Percentiles rank a stretch among this genome's conserved stretches.
phyloP scores from a whole-genome alignment of 257 asterid genomes.

The Gynochthodes officinalis region DNA sequence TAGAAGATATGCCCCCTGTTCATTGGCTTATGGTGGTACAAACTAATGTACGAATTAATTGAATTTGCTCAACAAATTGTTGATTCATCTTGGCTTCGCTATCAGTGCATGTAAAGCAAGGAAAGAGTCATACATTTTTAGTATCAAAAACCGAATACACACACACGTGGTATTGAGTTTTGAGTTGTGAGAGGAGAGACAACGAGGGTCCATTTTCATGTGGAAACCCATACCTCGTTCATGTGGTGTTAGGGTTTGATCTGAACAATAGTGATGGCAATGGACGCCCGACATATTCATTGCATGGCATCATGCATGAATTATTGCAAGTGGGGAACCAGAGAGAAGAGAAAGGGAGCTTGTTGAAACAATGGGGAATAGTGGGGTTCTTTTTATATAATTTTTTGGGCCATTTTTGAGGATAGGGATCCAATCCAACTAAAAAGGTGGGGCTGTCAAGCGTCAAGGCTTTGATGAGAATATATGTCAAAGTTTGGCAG shows the following conservation, averaged over 20 bases:
- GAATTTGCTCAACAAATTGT: not conserved
- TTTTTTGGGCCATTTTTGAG: not conserved
- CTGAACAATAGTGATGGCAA: conserved; percentile 22
- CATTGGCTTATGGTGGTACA: not conserved
- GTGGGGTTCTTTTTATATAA: not conserved
- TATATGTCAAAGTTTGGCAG: conserved; percentile 40
- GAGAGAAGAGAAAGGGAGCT: conserved; percentile 12
- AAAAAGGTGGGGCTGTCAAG: conserved; percentile 36
- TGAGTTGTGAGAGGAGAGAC: conserved; percentile 17
- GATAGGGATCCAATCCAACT: conserved; percentile 38
- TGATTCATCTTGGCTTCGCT: not conserved
- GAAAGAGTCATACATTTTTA: conserved; percentile 14
- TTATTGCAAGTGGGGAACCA: conserved; percentile 38
- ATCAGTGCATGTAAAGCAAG: not conserved
- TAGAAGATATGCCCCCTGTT: not conserved
- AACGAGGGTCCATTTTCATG: conserved; percentile 38
- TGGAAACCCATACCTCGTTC: conserved; percentile 35
- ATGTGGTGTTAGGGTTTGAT: conserved; percentile 28
- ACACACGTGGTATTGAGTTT: conserved; percentile 23
- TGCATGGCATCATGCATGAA: conserved; percentile 34
- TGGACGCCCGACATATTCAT: conserved; percentile 27
- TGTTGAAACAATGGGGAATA: conserved; percentile 4
- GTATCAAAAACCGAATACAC: conserved; percentile 21
- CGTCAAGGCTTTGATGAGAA: conserved; percentile 21
- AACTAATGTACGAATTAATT: not conserved